These are phyloP conservation scores for Nakaseomyces sp. DNA, from an alignment of 1,139 yeast genomes.

Conservation along the genomic window DNA sequence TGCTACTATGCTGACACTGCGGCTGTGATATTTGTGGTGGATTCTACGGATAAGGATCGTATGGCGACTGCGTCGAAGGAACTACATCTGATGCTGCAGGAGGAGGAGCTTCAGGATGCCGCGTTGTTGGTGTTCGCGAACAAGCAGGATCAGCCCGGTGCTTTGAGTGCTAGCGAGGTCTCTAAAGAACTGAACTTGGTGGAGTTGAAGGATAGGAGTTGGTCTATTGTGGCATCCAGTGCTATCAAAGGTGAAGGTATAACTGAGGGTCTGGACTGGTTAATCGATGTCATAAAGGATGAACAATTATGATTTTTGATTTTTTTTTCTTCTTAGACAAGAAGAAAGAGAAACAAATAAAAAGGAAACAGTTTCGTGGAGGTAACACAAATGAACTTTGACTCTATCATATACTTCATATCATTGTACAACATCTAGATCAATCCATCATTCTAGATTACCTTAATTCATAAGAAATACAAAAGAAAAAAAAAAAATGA, in stretches of 20 bases:
- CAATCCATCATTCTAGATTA: too few relatives aligned
- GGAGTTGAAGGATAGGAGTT: slow-evolving; percentile 87
- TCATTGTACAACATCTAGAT: too few relatives aligned
- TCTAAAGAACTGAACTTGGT: slow-evolving; percentile 78
- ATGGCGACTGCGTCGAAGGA: slow-evolving; percentile 82
- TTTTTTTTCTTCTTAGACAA: too few relatives aligned
- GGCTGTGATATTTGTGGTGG: slow-evolving; percentile 93
- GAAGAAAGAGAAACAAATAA: too few relatives aligned
- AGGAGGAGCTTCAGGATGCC: slow-evolving; percentile 83
- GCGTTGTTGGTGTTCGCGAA: slow-evolving; percentile 93
- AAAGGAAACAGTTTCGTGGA: too few relatives aligned
- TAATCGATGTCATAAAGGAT: slow-evolving; percentile 91
- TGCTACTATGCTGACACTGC: slow-evolving; percentile 95
- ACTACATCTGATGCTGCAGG: slow-evolving; percentile 81
- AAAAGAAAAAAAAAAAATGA: too few relatives aligned
- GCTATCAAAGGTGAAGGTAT: slow-evolving; percentile 95
- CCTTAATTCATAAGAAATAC: too few relatives aligned
- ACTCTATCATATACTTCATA: too few relatives aligned
- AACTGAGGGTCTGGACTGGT: slow-evolving; percentile 94
- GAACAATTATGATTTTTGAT: slow-evolving; percentile 59
- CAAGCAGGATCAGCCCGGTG: slow-evolving; percentile 95
- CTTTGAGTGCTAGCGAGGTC: slow-evolving; percentile 89
- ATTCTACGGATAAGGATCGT: slow-evolving; percentile 92
- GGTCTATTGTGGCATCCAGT: slow-evolving; percentile 97
- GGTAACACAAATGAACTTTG: too few relatives aligned